These are phyloP conservation scores for Aspergillus pseudoglaucus DNA, from an alignment of 2,329 filamentous ascomycete species.

Conservation along the genomic window DNA sequence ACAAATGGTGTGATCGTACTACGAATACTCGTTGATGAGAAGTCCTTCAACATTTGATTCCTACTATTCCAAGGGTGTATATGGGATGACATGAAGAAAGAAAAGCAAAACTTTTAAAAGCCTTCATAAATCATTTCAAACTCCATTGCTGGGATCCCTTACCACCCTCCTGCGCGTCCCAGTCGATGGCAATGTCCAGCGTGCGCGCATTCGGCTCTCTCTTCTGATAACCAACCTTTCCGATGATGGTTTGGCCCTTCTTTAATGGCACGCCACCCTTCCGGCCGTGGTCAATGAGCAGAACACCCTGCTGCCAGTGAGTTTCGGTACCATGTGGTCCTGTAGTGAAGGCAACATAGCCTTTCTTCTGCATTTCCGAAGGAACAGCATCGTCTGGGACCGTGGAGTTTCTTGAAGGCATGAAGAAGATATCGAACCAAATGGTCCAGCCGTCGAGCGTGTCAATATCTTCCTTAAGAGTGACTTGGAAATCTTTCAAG, in stretches of 20 bases:
- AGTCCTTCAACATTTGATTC: neutral
- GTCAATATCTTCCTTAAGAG: constrained; percentile 56
- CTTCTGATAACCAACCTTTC: constrained; percentile 64
- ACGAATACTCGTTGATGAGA: neutral
- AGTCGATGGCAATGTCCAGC: constrained; percentile 58
- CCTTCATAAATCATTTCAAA: constrained; percentile 25
- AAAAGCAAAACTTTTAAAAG: constrained; percentile 10
- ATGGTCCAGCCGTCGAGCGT: constrained; percentile 78
- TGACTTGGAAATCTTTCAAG: constrained; percentile 59
- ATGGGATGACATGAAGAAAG: constrained; percentile 1
- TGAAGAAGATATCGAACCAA: constrained; percentile 94
- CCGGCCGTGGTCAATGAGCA: constrained; percentile 58
- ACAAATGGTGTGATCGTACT: neutral
- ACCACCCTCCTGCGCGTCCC: constrained; percentile 45
- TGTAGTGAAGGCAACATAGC: constrained; percentile 75
- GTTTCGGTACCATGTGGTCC: constrained; percentile 70
- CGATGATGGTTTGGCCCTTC: constrained; percentile 54
- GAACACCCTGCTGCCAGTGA: constrained; percentile 83
- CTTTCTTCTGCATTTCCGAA: constrained; percentile 57
- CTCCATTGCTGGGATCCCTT: constrained; percentile 38
- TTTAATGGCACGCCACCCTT: constrained; percentile 44
- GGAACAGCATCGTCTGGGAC: constrained; percentile 52
- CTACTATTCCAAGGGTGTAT: neutral
- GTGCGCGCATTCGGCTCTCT: constrained; percentile 63
- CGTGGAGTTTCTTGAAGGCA: constrained; percentile 49